Base-by-base conservation (phyloP, 1,284 basidiomycete genomes). In the Dichomitus squalens region DNA sequence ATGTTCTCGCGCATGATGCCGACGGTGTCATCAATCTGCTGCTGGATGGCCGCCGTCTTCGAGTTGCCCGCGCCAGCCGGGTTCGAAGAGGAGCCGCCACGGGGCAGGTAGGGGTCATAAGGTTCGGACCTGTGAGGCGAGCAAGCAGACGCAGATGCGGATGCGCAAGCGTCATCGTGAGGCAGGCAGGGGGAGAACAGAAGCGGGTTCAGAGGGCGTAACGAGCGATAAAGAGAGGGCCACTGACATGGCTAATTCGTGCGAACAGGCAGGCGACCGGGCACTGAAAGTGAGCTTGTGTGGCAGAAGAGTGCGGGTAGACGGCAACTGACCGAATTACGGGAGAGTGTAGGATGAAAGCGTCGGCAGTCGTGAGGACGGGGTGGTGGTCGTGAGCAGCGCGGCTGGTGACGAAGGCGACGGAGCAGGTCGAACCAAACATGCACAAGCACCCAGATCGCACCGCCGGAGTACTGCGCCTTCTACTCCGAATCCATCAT, bases 1-100 rank as follows among this genome's bases (percentile, higher is more conserved):
- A 98, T 98, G 77, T 98, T 99, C 69, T 98, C 95, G 70, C 94
- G 85, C 96, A 98, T 98, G 69, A 97, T 95, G 49, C 90, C 93
- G 60, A 96, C 93, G 34, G 95, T 97, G 70, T 93, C 90, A 71
- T 98, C 93, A 66, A 98, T 97, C 76, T 98, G 94, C 31, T 84
- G 83, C 75, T 98, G 95, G 67, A 98, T 96, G 55, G 90, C 92
- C 12, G 92, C 91, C 0, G 95, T 96, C 84, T 95, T 95, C 61
- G 90, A 69, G 72, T 88, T 93, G 60, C 84, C 85, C 54, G 67
- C 68, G 34, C 80, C 79, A 50, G 83, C 71, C 34, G 84, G 78
- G 67, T 84, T 84, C 44, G 85, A 62, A 46, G 79, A 82, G 56
- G 83, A 78, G 72, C 88, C 88, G 72, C 85, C 86, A 67, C 92